A percentile compares a stretch with the other conserved stretches of the same genome.
These are phyloP conservation scores for Linnemannia exigua DNA, from an alignment of 192 early-diverging fungal species.

Conservation along the genomic window DNA sequence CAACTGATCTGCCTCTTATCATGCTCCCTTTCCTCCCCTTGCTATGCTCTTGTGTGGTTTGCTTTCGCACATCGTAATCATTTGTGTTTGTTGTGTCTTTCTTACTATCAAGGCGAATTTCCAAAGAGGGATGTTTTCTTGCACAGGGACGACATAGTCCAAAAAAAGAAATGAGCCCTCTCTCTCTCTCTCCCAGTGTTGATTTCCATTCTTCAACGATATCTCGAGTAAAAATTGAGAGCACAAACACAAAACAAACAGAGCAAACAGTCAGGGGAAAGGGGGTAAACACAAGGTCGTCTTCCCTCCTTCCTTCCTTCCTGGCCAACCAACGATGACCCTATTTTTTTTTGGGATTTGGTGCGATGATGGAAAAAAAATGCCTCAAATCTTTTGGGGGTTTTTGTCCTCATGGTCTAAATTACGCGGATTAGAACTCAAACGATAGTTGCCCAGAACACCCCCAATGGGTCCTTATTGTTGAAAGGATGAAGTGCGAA, in stretches of 20 bases:
- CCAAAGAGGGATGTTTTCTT: conserved; percentile 1
- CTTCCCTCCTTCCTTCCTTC: neutral
- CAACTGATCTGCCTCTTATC: too few relatives aligned
- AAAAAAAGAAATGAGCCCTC: conserved; percentile 1
- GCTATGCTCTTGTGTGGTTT: too few relatives aligned
- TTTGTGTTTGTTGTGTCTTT: neutral
- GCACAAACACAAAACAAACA: neutral
- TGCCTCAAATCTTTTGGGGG: neutral
- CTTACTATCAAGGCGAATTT: too few relatives aligned
- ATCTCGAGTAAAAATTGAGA: neutral
- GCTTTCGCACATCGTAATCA: neutral
- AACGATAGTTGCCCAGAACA: neutral
- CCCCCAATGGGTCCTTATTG: neutral
- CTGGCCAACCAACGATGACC: neutral
- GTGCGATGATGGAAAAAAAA: neutral
- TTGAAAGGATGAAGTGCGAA: neutral
- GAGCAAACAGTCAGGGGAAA: neutral
- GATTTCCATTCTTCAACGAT: neutral
- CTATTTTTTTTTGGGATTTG: neutral
- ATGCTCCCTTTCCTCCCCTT: too few relatives aligned
- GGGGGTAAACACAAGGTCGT: neutral
- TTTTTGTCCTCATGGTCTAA: neutral
- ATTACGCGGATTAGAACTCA: neutral
- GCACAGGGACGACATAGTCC: neutral
- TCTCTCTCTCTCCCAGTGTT: neutral